Evolutionary conservation across 257 asterid genomes (phyloP).

Genomic region (Solanum bukasovii): DNA sequence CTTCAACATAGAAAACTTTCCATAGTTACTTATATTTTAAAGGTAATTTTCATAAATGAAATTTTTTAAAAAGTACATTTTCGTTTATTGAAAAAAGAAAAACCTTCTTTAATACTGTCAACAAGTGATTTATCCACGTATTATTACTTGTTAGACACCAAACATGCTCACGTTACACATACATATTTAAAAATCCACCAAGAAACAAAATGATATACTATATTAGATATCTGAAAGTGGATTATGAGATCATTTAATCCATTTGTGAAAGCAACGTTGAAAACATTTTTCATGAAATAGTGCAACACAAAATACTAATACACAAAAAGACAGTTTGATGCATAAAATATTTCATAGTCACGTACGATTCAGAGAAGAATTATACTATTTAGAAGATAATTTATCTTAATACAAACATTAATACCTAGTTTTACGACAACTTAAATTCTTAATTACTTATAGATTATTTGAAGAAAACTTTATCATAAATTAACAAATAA

Average conservation of each 20-base stretch:
- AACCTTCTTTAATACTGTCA: neutral
- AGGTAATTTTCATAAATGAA: neutral
- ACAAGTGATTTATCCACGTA: neutral
- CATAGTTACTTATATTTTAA: neutral
- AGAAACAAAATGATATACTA: neutral
- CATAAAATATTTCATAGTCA: neutral
- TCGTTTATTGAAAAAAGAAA: neutral
- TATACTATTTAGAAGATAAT: neutral
- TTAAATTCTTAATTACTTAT: neutral
- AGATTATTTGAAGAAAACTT: neutral
- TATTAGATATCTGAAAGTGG: neutral
- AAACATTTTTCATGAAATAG: neutral
- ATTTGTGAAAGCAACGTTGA: neutral
- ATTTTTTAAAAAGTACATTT: neutral
- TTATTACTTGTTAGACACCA: neutral
- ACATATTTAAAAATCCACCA: neutral
- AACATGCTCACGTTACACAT: constrained; percentile 3
- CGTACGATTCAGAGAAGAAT: neutral
- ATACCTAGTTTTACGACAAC: neutral
- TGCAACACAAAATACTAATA: neutral
- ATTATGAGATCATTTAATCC: neutral
- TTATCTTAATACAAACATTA: neutral
- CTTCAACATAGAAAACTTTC: neutral
- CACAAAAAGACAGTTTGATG: neutral
- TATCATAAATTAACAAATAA: neutral